Percentiles rank a stretch among this genome's conserved stretches.
Conservation (phyloP, 192 early-diverging fungal species). For the Coemansia sp. region DNA sequence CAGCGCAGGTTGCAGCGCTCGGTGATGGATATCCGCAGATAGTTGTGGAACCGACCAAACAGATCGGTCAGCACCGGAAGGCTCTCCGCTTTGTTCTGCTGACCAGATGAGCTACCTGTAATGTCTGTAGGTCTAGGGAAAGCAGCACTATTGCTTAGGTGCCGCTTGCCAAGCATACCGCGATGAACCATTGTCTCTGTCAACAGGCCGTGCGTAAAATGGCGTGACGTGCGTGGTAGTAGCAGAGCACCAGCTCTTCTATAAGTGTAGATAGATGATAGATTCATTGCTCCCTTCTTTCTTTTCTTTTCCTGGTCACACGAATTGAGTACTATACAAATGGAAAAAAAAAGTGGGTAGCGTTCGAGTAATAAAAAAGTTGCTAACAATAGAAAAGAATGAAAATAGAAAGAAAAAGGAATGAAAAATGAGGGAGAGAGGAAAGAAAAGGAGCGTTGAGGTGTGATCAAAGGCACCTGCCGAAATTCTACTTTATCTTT, state of each 20-base stretch:
- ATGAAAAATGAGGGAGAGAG: conserved; percentile 1
- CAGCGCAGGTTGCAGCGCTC: conserved; percentile 96
- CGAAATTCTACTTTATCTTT: not conserved
- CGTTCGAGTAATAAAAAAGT: no score
- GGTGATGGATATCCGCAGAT: conserved; percentile 91
- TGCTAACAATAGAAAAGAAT: not conserved
- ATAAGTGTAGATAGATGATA: not conserved
- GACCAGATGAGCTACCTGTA: not conserved
- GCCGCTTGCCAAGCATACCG: not conserved
- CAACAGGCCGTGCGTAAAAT: not conserved
- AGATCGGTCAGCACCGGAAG: conserved; percentile 63
- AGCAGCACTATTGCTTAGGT: not conserved
- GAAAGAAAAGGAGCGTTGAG: not conserved
- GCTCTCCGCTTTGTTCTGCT: not conserved
- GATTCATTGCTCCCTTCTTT: not conserved
- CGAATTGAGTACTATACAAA: not conserved
- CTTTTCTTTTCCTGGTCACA: not conserved
- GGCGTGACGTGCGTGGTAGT: not conserved
- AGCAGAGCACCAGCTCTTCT: not conserved
- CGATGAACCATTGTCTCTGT: not conserved
- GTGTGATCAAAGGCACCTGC: no score
- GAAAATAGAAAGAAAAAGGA: not conserved
- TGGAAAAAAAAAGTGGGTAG: not conserved
- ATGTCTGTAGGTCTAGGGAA: not conserved
- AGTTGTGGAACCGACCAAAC: conserved; percentile 87